These are phyloP conservation scores for Sugiyamaella smithiae DNA, from an alignment of 805 yeast species.

Conservation along the genomic window DNA sequence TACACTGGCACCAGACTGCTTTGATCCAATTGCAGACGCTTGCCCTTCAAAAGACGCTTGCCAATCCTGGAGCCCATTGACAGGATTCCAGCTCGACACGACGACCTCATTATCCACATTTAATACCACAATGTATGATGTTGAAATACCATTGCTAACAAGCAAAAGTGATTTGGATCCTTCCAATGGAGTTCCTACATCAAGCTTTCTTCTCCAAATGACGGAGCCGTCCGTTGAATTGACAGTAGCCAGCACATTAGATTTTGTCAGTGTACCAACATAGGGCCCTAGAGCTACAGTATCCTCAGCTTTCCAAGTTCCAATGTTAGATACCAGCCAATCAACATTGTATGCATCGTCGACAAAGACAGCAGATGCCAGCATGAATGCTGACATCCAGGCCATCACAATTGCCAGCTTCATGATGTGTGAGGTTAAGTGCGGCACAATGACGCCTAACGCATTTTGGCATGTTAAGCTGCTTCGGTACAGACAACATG, in stretches of 20 bases:
- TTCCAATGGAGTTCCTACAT: not conserved
- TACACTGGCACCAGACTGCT: not conserved
- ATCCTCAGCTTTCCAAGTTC: constrained; percentile 17
- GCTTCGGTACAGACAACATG: too few species aligned
- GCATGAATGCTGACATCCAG: constrained; percentile 7
- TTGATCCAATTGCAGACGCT: not conserved
- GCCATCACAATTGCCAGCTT: constrained; percentile 2
- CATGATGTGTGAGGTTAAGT: constrained; percentile 2
- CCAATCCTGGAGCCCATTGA: constrained; percentile 9
- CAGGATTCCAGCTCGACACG: constrained; percentile 6
- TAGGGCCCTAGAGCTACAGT: constrained; percentile 15
- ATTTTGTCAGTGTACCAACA: constrained; percentile 25
- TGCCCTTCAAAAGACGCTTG: not conserved
- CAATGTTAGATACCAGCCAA: constrained; percentile 31
- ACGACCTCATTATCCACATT: not conserved
- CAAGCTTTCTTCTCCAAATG: constrained; percentile 29
- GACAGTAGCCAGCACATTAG: constrained; percentile 26
- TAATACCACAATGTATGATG: not conserved
- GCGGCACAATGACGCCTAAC: too few species aligned
- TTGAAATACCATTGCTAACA: not conserved
- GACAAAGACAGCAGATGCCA: constrained; percentile 30
- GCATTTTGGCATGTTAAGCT: too few species aligned
- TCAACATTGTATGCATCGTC: constrained; percentile 36
- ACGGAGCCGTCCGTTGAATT: constrained; percentile 27
- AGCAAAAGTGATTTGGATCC: not conserved